phyloP scores from a whole-genome alignment of 2,329 filamentous ascomycete species.

The Neonectria ditissima region DNA sequence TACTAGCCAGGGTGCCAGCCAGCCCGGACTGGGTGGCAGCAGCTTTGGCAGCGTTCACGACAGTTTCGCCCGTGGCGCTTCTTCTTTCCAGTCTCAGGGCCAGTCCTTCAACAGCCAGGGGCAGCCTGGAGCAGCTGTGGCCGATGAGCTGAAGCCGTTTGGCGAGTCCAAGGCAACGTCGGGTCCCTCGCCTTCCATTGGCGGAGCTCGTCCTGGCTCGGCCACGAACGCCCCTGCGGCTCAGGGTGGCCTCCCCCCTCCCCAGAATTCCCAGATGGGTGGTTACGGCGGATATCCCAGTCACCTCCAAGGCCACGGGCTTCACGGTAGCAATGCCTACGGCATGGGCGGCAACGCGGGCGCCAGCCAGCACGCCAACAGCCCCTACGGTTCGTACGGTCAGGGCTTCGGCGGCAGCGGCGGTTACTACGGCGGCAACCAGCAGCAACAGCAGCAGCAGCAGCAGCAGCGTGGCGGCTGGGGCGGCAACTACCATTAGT shows the following conservation, averaged over 20 bases:
- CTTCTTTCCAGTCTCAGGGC: slow-evolving; percentile 66
- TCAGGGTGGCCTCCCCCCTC: slow-evolving; percentile 67
- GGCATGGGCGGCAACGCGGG: slow-evolving; percentile 64
- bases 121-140: slow-evolving; percentile 57
- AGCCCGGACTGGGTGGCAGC: slow-evolving; percentile 62
- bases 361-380: slow-evolving; percentile 65
- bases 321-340: slow-evolving; percentile 67
- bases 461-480: slow-evolving; percentile 66
- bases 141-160: slow-evolving; percentile 70
- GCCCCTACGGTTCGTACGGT: slow-evolving; percentile 66
- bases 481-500: slow-evolving; percentile 70
- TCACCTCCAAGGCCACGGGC: slow-evolving; percentile 64
- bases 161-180: slow-evolving; percentile 66
- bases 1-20: slow-evolving; percentile 62
- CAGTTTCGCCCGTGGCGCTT: slow-evolving; percentile 64
- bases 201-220: slow-evolving; percentile 68
- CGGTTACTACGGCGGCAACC: slow-evolving; percentile 58
- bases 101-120: slow-evolving; percentile 65
- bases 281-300: slow-evolving; percentile 68
- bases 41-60: slow-evolving; percentile 68
- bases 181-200: slow-evolving; percentile 68
- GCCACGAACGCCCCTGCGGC: slow-evolving; percentile 64
- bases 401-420: slow-evolving; percentile 60
- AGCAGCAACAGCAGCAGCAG: slow-evolving; percentile 51
- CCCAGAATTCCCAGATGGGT: slow-evolving; percentile 67